phyloP scores from a whole-genome alignment of 2,329 filamentous ascomycete species.

The Ophidiomyces ophidiicola region DNA sequence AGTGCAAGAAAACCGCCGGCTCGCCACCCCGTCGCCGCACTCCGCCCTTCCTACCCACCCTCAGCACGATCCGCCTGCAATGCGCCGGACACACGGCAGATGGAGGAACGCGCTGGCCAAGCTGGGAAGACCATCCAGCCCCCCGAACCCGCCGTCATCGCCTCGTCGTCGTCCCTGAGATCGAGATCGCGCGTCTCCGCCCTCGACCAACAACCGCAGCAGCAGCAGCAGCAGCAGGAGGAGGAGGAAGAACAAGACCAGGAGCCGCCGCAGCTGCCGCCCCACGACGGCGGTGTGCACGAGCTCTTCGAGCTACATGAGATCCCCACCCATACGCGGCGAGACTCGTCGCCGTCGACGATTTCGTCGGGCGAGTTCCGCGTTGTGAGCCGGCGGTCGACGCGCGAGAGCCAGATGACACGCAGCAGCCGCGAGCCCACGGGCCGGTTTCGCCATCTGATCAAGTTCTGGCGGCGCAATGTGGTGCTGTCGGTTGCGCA shows the following conservation, averaged over 20 bases:
- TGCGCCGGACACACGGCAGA: slow-evolving; percentile 3
- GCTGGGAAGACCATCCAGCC: neutral
- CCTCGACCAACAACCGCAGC: no score
- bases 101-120: slow-evolving; percentile 8
- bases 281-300: slow-evolving; percentile 2
- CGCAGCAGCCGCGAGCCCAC: slow-evolving; percentile 7
- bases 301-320: slow-evolving; percentile 5
- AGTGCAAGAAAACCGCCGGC: no score
- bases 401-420: slow-evolving; percentile 9
- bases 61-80: no score
- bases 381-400: slow-evolving; percentile 13
- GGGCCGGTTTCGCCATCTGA: slow-evolving; percentile 54
- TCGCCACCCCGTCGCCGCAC: no score
- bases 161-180: slow-evolving; percentile 1
- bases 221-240: no score
- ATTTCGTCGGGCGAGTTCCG: slow-evolving; percentile 15
- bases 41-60: no score
- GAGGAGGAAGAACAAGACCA: no score
- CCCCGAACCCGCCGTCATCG: slow-evolving; percentile 3
- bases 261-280: no score
- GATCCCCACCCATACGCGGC: slow-evolving; percentile 4
- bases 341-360: slow-evolving; percentile 12
- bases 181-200: no score
- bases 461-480: slow-evolving; percentile 66
- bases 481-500: slow-evolving; percentile 29